Conservation (phyloP, 441 rosid genomes). For the Corymbia citriodora region DNA sequence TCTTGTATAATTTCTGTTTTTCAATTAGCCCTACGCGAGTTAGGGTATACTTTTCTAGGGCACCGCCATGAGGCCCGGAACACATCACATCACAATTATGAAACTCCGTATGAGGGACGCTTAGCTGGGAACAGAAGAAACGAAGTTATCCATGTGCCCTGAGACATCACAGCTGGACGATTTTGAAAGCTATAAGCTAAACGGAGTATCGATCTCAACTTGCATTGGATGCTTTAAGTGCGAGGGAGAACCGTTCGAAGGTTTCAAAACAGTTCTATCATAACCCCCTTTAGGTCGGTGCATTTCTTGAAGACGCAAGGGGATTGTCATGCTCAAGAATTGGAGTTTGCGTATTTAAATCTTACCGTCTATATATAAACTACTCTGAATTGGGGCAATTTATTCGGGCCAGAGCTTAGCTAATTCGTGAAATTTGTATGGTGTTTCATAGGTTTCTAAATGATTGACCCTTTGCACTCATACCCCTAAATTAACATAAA, state of each 20-base stretch:
- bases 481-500: background rate
- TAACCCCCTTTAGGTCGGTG: background rate
- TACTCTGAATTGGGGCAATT: background rate
- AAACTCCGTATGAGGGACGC: background rate
- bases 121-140: background rate
- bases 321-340: background rate
- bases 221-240: background rate
- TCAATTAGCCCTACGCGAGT: background rate
- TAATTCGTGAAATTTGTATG: background rate
- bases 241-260: background rate
- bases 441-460: background rate
- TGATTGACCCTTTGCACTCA: background rate
- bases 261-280: background rate
- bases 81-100: background rate
- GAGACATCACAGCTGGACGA: background rate
- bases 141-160: background rate
- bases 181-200: background rate
- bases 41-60: background rate
- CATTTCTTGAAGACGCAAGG: background rate
- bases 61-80: background rate
- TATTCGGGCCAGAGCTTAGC: too few species aligned
- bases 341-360: background rate
- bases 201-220: background rate
- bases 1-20: background rate
- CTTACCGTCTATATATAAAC: background rate